Evolutionary conservation across 345 rosid genomes (phyloP).

Genomic region (Salix arbutifolia): DNA sequence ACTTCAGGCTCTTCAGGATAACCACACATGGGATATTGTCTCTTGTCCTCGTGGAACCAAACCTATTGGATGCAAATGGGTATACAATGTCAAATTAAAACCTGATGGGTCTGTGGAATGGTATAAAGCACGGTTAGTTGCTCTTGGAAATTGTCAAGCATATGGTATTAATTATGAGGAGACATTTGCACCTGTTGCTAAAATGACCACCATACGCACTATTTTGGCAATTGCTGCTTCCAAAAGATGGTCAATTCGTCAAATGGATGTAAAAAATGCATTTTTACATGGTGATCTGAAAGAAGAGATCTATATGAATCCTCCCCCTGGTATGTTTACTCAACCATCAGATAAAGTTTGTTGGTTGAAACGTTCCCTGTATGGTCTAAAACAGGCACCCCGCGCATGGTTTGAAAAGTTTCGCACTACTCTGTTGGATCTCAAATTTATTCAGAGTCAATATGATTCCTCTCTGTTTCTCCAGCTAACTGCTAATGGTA

Average conservation of each 20-base stretch:
- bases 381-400: not conserved
- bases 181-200: not conserved
- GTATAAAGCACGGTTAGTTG: not conserved
- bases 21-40: too few species aligned
- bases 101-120: not conserved
- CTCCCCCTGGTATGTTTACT: not conserved
- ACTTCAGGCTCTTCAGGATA: not conserved
- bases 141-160: not conserved
- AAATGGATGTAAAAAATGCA: not conserved
- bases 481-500: not conserved
- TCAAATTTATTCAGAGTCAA: not conserved
- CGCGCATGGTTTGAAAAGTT: not conserved
- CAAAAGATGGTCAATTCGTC: not conserved
- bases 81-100: not conserved
- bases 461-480: not conserved
- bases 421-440: not conserved
- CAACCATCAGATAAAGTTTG: too few species aligned
- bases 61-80: not conserved
- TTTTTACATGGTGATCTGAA: not conserved
- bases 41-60: not conserved
- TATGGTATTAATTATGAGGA: not conserved
- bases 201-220: not conserved
- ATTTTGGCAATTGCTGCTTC: not conserved
- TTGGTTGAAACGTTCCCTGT: not conserved
- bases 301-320: not conserved